Evolutionary conservation across 176 grass and related monocot genomes (phyloP).

Genomic region (Triticum monococcum): DNA sequence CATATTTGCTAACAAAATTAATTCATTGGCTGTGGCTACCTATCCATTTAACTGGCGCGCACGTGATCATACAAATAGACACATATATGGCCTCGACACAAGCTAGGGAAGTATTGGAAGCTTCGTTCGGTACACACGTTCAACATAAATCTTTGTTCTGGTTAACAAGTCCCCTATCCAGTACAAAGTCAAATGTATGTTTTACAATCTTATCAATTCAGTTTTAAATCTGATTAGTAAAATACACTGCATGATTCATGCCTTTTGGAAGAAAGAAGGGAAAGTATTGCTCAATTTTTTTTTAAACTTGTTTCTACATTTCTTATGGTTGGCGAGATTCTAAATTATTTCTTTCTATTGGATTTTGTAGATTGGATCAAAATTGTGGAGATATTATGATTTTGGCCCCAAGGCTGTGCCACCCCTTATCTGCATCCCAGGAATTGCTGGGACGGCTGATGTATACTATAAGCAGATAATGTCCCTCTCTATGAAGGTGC

Average conservation of each 20-base stretch:
- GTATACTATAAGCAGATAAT: slow-evolving; percentile 99
- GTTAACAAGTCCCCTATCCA: not conserved
- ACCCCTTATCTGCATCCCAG: slow-evolving; percentile 91
- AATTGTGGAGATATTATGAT: slow-evolving; percentile 97
- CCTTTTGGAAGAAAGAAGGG: not conserved
- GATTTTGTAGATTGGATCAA: slow-evolving; percentile 74
- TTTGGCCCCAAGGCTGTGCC: slow-evolving; percentile 90
- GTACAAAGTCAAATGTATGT: not conserved
- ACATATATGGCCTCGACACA: not conserved
- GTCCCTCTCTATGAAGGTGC: slow-evolving; percentile 88
- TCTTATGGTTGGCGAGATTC: not conserved
- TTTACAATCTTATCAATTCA: not conserved
- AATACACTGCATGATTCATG: not conserved
- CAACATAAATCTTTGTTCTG: too few relatives aligned
- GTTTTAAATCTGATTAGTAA: not conserved
- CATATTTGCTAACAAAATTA: too few relatives aligned
- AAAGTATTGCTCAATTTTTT: not conserved
- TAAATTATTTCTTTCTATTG: slow-evolving; percentile 13
- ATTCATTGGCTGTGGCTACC: not conserved
- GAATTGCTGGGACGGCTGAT: slow-evolving; percentile 94
- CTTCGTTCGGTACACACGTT: not conserved
- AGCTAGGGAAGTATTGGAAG: not conserved
- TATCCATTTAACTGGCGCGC: not conserved
- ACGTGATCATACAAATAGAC: not conserved
- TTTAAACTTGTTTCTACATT: not conserved